Evolutionary conservation across 2,329 filamentous ascomycete species (phyloP).

Genomic region (Fusarium staphyleae): DNA sequence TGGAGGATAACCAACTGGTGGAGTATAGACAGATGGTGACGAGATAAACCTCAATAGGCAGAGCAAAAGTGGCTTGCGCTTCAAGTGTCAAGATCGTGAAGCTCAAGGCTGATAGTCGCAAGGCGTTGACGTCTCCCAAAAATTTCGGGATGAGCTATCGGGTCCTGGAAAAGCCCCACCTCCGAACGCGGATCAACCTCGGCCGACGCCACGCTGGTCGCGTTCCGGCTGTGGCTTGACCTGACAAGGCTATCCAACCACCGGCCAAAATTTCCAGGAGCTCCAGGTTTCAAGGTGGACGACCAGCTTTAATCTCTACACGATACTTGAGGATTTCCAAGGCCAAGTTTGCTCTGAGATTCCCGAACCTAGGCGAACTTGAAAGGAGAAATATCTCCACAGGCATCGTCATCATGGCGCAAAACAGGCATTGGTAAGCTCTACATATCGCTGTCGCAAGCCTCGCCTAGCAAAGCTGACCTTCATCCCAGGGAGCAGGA

Average conservation of each 20-base stretch:
- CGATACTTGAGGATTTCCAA: neutral
- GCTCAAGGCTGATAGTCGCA: conserved; percentile 29
- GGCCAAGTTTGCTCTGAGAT: neutral
- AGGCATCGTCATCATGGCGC: conserved; percentile 64
- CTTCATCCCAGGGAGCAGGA: conserved; percentile 81
- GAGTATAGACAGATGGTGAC: neutral
- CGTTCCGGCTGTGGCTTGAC: conserved; percentile 19
- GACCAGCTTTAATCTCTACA: conserved; percentile 11
- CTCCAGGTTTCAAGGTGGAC: conserved; percentile 18
- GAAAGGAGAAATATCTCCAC: conserved; percentile 9
- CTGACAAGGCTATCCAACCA: conserved; percentile 31
- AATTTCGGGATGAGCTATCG: conserved; percentile 33
- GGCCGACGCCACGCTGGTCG: conserved; percentile 33
- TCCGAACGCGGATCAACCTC: conserved; percentile 43
- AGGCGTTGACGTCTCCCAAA: conserved; percentile 33
- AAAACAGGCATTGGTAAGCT: conserved; percentile 74
- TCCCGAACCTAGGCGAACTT: neutral
- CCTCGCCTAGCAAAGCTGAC: conserved; percentile 22
- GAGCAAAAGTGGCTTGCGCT: conserved; percentile 4
- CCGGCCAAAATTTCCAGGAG: conserved; percentile 40
- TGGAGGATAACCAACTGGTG: neutral
- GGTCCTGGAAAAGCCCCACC: conserved; percentile 39
- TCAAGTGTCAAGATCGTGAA: conserved; percentile 1
- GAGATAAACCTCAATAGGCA: conserved; percentile 6
- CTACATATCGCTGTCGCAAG: conserved; percentile 4